Percentiles rank a stretch among this genome's conserved stretches.
Conservation (phyloP, 768 basidiomycete genomes). For the Baorangia bicolor region DNA sequence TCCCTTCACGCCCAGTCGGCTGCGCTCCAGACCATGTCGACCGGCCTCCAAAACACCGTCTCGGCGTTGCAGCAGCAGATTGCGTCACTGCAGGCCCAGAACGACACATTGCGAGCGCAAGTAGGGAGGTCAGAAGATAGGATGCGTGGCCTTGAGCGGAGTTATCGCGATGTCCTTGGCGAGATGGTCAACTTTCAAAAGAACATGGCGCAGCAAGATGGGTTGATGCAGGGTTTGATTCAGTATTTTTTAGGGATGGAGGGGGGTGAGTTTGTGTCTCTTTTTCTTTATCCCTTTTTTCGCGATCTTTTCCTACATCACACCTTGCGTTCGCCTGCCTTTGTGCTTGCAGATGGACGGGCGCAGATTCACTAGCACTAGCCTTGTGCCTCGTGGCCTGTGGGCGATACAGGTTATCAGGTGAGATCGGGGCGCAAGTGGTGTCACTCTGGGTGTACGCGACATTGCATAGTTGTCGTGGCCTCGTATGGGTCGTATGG, state of each 20-base stretch:
- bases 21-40: slow-evolving; percentile 33
- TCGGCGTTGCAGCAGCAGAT: slow-evolving; percentile 31
- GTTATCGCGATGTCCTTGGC: slow-evolving; percentile 65
- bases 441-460: not conserved
- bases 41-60: slow-evolving; percentile 25
- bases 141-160: slow-evolving; percentile 56
- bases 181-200: slow-evolving; percentile 74
- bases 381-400: not conserved
- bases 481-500: not conserved
- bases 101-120: slow-evolving; percentile 34
- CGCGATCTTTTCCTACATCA: not conserved
- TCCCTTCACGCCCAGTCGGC: slow-evolving; percentile 36
- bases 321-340: not conserved
- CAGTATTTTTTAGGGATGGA: slow-evolving; percentile 78
- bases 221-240: slow-evolving; percentile 76
- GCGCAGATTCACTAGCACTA: not conserved
- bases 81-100: slow-evolving; percentile 27
- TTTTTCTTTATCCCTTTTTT: not conserved
- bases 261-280: slow-evolving; percentile 40
- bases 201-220: slow-evolving; percentile 82
- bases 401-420: not conserved
- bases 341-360: too few relatives aligned
- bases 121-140: slow-evolving; percentile 44
- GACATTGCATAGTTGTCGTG: not conserved
- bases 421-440: not conserved